Evolutionary conservation across 1,284 basidiomycete species (phyloP).

Genomic region (Amylostereum chailletii): DNA sequence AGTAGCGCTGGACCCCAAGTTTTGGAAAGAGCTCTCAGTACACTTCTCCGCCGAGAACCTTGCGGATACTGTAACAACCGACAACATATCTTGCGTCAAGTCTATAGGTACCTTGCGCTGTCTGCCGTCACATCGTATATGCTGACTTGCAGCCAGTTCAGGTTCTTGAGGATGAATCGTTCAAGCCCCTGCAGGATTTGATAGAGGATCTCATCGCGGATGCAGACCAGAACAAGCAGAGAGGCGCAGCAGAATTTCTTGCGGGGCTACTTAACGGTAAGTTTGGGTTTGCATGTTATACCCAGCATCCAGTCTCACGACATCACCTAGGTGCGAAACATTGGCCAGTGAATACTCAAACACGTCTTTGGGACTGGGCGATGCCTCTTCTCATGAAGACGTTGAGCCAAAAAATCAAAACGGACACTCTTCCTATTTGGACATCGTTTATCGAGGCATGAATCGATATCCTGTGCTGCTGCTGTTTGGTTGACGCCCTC

Average conservation of each 20-base stretch:
- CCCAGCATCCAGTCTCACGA: constrained; percentile 4
- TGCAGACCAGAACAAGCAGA: constrained; percentile 74
- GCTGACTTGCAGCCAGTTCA: constrained; percentile 39
- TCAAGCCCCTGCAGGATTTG: constrained; percentile 43
- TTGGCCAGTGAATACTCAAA: constrained; percentile 72
- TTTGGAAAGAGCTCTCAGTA: constrained; percentile 51
- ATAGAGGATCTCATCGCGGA: constrained; percentile 46
- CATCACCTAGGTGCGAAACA: constrained; percentile 67
- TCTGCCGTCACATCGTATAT: neutral
- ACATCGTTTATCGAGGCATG: constrained; percentile 60
- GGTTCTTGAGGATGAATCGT: constrained; percentile 57
- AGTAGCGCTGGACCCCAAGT: constrained; percentile 32
- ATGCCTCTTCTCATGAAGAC: constrained; percentile 59
- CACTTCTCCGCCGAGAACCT: constrained; percentile 65
- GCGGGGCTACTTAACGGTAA: constrained; percentile 68
- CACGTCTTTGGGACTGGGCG: constrained; percentile 78
- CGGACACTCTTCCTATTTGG: constrained; percentile 62
- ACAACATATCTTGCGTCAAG: constrained; percentile 66
- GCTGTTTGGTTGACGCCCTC: constrained; percentile 7
- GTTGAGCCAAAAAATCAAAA: constrained; percentile 56
- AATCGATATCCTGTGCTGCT: neutral
- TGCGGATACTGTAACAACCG: constrained; percentile 47
- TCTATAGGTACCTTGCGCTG: constrained; percentile 49
- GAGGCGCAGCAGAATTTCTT: constrained; percentile 82
- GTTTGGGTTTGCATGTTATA: constrained; percentile 4